Conservation (phyloP, 2,329 filamentous ascomycete genomes). For the Xylariaceae sp. region DNA sequence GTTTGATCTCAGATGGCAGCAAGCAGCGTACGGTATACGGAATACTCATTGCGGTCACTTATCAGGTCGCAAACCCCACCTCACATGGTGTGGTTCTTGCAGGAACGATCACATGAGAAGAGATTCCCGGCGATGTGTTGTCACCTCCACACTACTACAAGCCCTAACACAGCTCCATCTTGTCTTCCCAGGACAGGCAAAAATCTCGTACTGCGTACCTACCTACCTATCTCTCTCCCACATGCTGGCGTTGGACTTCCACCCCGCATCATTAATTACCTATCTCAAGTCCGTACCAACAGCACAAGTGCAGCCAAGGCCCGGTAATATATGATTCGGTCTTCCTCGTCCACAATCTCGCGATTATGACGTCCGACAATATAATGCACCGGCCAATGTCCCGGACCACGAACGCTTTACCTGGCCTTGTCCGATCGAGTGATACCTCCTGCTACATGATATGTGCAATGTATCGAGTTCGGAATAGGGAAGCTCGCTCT, state of each 20-base stretch:
- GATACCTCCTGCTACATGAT: neutral
- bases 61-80: slow-evolving; percentile 14
- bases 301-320: slow-evolving; percentile 12
- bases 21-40: neutral
- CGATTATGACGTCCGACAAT: slow-evolving; percentile 4
- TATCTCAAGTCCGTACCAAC: slow-evolving; percentile 6
- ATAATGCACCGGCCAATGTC: neutral
- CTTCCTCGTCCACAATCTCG: slow-evolving; percentile 1
- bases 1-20: slow-evolving; percentile 8
- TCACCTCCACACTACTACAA: slow-evolving; percentile 19
- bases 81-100: slow-evolving; percentile 19
- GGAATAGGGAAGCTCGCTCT: neutral
- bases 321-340: slow-evolving; percentile 4
- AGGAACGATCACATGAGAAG: slow-evolving; percentile 21
- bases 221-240: slow-evolving; percentile 8
- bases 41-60: slow-evolving; percentile 9
- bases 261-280: slow-evolving; percentile 11
- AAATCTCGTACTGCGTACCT: slow-evolving; percentile 15
- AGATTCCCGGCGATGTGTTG: slow-evolving; percentile 17
- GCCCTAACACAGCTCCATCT: slow-evolving; percentile 8
- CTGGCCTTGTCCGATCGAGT: slow-evolving; percentile 4
- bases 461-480: neutral
- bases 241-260: slow-evolving; percentile 11
- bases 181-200: slow-evolving; percentile 3
- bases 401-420: neutral